A percentile compares a stretch with the other conserved stretches of the same genome.
Conservation (phyloP, 2,329 filamentous ascomycete species). For the Aureobasidium zeae region DNA sequence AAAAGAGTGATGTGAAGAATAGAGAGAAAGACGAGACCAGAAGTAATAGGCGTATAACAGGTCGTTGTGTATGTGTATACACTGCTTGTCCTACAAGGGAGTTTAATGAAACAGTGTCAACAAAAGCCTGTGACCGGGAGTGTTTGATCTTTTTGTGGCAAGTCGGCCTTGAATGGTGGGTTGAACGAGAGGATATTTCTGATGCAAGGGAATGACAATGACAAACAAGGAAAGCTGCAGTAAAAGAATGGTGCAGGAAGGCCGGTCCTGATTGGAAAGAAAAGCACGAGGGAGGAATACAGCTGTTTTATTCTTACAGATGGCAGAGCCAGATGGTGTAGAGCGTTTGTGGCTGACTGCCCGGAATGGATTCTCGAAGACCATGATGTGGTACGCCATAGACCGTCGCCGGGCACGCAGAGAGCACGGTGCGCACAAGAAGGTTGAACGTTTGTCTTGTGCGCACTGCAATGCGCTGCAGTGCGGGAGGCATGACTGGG, state of each 20-base stretch:
- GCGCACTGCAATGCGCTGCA: too few relatives aligned
- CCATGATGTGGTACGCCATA: conserved; percentile 6
- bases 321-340: conserved; percentile 7
- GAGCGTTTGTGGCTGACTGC: conserved; percentile 8
- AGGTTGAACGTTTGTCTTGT: not conserved
- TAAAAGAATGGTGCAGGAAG: not conserved
- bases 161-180: not conserved
- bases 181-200: conserved; percentile 13
- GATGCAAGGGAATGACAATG: conserved; percentile 10
- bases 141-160: conserved; percentile 8
- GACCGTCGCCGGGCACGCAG: conserved; percentile 11
- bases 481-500: conserved; percentile 8
- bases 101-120: conserved; percentile 9
- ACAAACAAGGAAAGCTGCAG: conserved; percentile 14
- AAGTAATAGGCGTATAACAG: conserved; percentile 7
- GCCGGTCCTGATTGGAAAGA: conserved; percentile 1
- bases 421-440: conserved; percentile 13
- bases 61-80: not conserved
- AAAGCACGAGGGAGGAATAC: not conserved
- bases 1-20: conserved; percentile 8
- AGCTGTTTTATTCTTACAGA: conserved; percentile 1
- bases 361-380: conserved; percentile 7
- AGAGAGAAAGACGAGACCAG: conserved; percentile 3
- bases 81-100: not conserved
- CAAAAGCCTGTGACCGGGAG: not conserved